Conservation (phyloP, 495 filamentous ascomycete genomes). For the Chaetomium fimeti region DNA sequence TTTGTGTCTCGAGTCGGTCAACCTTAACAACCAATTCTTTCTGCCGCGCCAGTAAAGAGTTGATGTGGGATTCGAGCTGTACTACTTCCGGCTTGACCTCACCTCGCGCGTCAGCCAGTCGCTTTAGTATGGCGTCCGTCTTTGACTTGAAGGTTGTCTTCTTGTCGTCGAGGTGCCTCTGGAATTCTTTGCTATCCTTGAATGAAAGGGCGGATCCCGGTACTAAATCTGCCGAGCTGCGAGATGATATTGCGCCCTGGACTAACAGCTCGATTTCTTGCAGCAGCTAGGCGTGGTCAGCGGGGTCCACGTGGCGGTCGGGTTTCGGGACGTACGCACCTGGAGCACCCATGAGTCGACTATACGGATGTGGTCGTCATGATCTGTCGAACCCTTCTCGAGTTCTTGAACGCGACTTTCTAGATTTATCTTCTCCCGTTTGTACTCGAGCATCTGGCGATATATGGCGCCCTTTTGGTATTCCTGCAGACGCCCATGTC, state of each 20-base stretch:
- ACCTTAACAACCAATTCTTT: slow-evolving; percentile 76
- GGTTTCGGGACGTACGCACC: slow-evolving; percentile 58
- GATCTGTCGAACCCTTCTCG: slow-evolving; percentile 68
- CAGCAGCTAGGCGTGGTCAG: slow-evolving; percentile 60
- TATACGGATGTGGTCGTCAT: slow-evolving; percentile 87
- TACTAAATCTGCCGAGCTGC: slow-evolving; percentile 55
- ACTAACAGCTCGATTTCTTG: slow-evolving; percentile 79
- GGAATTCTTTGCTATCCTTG: slow-evolving; percentile 68
- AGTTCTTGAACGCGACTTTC: slow-evolving; percentile 74
- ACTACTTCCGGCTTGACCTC: slow-evolving; percentile 61
- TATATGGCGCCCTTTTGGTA: slow-evolving; percentile 98
- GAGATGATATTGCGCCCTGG: slow-evolving; percentile 48
- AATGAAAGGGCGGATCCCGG: slow-evolving; percentile 63
- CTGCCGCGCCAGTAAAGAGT: slow-evolving; percentile 70
- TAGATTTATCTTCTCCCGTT: slow-evolving; percentile 76
- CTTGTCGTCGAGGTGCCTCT: slow-evolving; percentile 68
- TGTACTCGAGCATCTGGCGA: slow-evolving; percentile 96
- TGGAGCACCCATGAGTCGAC: slow-evolving; percentile 91
- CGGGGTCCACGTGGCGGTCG: slow-evolving; percentile 23
- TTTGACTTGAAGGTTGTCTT: slow-evolving; percentile 48
- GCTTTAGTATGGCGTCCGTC: slow-evolving; percentile 44
- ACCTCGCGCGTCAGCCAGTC: slow-evolving; percentile 41
- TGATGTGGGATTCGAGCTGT: slow-evolving; percentile 69
- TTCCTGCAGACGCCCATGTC: slow-evolving; percentile 55
- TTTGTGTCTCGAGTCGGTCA: slow-evolving; percentile 72